Conservation (phyloP, 352 stramenopile genomes). For the Phytopythium delawarense region DNA sequence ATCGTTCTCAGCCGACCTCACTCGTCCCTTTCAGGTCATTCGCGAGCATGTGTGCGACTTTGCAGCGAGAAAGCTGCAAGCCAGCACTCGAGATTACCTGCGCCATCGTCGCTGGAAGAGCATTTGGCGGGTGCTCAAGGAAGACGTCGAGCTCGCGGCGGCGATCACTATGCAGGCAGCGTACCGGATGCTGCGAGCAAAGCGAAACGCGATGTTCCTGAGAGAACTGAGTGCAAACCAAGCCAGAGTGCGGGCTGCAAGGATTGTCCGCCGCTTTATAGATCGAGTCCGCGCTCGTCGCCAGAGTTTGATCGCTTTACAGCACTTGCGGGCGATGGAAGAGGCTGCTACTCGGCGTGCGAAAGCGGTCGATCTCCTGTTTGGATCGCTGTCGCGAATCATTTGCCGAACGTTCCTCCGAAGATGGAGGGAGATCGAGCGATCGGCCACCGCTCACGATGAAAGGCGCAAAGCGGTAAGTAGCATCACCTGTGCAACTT, state of each 20-base stretch:
- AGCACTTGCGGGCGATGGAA: neutral
- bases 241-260: conserved; percentile 19
- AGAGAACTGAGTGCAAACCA: conserved; percentile 12
- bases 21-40: conserved; percentile 25
- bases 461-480: neutral
- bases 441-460: neutral
- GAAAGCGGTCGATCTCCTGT: neutral
- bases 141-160: conserved; percentile 34
- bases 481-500: neutral
- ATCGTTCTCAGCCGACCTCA: neutral
- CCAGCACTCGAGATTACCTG: conserved; percentile 27
- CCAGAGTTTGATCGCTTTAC: neutral
- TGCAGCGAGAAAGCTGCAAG: conserved; percentile 40
- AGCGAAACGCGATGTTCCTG: conserved; percentile 21
- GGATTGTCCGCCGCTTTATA: conserved; percentile 24
- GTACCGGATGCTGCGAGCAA: conserved; percentile 31
- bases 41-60: conserved; percentile 36
- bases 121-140: conserved; percentile 28
- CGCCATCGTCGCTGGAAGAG: conserved; percentile 36
- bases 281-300: neutral
- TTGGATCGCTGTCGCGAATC: neutral
- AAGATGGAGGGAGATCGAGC: neutral
- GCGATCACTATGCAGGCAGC: conserved; percentile 41
- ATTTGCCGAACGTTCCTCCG: neutral
- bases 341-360: neutral